phyloP scores from a whole-genome alignment of 139 green algal genomes.

The Chlorella sorokiniana region DNA sequence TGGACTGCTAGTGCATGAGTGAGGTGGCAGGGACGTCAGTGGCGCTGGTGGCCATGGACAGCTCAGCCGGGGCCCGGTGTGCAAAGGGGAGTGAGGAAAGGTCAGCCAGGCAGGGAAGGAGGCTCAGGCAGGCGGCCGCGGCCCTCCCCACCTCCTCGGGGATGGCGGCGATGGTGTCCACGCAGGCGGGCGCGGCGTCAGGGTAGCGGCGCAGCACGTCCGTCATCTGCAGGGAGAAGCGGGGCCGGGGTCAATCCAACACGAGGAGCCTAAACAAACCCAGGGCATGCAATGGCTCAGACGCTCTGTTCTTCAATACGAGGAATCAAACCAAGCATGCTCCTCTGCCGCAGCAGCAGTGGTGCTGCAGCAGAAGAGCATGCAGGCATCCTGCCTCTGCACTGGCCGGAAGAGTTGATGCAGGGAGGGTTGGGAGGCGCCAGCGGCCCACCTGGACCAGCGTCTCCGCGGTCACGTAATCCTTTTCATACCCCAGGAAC shows the following conservation, averaged over 20 bases:
- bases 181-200: constrained; percentile 64
- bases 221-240: constrained; percentile 55
- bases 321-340: too few relatives aligned
- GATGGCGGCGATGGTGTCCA: constrained; percentile 48
- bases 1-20: too few relatives aligned
- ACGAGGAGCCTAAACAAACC: too few relatives aligned
- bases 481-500: constrained; percentile 82
- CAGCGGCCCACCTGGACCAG: constrained; percentile 43
- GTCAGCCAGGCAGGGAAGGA: not conserved
- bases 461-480: constrained; percentile 61
- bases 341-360: too few relatives aligned
- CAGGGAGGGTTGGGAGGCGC: not conserved
- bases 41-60: too few relatives aligned
- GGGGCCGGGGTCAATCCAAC: too few relatives aligned
- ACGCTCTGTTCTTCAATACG: too few relatives aligned
- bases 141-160: constrained; percentile 27
- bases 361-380: too few relatives aligned
- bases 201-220: constrained; percentile 85
- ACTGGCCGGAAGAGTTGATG: too few relatives aligned
- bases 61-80: too few relatives aligned
- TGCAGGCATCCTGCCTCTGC: not conserved
- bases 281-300: not conserved
- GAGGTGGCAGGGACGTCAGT: too few relatives aligned
- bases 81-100: too few relatives aligned
- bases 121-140: not conserved